Base-by-base conservation (phyloP, 2,329 filamentous ascomycete species). In the Arthrinium puccinioides region DNA sequence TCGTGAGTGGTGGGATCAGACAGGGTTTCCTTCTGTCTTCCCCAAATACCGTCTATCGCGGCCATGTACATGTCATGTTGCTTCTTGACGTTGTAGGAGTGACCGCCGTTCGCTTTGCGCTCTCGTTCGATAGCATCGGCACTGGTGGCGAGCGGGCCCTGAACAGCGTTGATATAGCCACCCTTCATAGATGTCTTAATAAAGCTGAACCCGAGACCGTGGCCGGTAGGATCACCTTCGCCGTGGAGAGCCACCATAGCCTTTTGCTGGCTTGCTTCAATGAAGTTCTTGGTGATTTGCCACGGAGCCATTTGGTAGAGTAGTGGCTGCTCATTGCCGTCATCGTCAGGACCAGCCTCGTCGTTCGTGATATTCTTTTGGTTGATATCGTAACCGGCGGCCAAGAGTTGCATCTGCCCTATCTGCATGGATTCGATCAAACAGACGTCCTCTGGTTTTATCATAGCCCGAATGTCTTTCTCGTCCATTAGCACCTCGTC, bases 101-200 rank as follows among this genome's bases (percentile, higher is more conserved):
- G 92, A 0, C 92, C 92, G 38, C 88, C 88, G 46, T 92, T 90
- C 13, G 85, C 85, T 55, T 89, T 86, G 45, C 92, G 79, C 57
- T 89, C 87, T 44, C 89, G 84, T 52, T 87, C 84, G 43, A 89
- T 86, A 53, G 87, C 89, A 58, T 95, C 87, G 15, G 87, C 88
- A 9, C 77, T 79, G 3, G 77, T 81, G 7, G 77, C 74, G 26
- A 76, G 62, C 3, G 78, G 76, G 3, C 78, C 78, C 41, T 78
- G 76, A 19, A 94, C 76, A 15, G 88, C 84, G 54, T 89, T 87
- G 60, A 96, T 75, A 43, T 79, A 98, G 0, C 92, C 92, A 44
- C 92, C 92, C 62, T 98, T 98, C 92, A 98, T 98, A 1, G 87
- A 94, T 0, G 89, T 96, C 55, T 92, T 88, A 59, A 98, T 89